Conservation (phyloP, 305 asterid species). For the Fraxinus floribunda region DNA sequence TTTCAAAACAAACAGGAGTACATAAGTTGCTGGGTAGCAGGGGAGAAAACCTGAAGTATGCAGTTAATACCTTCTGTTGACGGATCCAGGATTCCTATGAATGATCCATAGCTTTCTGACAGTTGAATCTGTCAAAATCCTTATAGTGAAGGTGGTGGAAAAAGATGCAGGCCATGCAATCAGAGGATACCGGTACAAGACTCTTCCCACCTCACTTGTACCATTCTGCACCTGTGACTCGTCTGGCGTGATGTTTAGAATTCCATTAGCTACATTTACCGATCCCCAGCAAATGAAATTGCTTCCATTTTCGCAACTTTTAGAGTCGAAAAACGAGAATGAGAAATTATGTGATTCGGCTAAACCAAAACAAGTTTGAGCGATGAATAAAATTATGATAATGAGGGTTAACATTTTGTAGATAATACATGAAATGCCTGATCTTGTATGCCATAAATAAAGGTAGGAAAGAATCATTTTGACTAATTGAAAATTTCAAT, state of each 20-base stretch:
- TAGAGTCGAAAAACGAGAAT: constrained; percentile 42
- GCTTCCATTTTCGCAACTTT: constrained; percentile 35
- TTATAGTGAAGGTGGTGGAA: constrained; percentile 49
- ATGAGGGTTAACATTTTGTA: constrained; percentile 30
- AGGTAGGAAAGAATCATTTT: not conserved
- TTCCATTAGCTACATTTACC: constrained; percentile 39
- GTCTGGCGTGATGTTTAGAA: constrained; percentile 45
- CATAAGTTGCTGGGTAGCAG: not conserved
- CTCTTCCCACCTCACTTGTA: constrained; percentile 49
- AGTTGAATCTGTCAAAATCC: constrained; percentile 36
- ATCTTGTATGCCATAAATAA: constrained; percentile 11
- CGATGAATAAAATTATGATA: constrained; percentile 20
- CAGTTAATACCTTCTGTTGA: constrained; percentile 46
- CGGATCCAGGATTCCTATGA: constrained; percentile 65
- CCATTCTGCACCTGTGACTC: constrained; percentile 11
- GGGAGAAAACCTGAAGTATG: not conserved
- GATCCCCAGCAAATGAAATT: constrained; percentile 60
- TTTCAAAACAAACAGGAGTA: not conserved
- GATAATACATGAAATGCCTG: not conserved
- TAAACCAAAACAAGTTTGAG: constrained; percentile 23
- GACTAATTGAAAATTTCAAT: not conserved
- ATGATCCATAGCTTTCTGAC: constrained; percentile 55
- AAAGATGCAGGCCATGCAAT: constrained; percentile 59
- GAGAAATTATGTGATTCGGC: constrained; percentile 51
- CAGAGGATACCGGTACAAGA: constrained; percentile 45